These are phyloP conservation scores for Endothia cerciana DNA, from an alignment of 2,329 filamentous ascomycete species.

Conservation along the genomic window DNA sequence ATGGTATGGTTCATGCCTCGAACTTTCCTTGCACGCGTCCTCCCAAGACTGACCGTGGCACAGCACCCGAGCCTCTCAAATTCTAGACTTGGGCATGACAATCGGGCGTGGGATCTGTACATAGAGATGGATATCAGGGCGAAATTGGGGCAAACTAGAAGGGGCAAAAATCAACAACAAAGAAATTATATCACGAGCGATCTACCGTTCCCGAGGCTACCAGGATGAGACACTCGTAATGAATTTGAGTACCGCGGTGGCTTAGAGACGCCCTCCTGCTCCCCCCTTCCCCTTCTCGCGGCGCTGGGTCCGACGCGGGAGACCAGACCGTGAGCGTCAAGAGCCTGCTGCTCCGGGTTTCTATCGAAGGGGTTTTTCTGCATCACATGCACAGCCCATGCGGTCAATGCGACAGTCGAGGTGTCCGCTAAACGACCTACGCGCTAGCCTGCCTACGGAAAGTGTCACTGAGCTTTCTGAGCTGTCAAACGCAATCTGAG, in stretches of 20 bases:
- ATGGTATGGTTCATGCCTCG: slow-evolving; percentile 66
- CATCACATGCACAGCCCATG: background rate
- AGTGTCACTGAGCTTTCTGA: too few relatives aligned
- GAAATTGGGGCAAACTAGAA: slow-evolving; percentile 1
- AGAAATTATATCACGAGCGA: background rate
- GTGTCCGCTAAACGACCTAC: background rate
- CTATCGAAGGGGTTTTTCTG: background rate
- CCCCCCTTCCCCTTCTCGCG: background rate
- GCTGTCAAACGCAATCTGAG: too few relatives aligned
- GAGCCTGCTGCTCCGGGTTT: background rate
- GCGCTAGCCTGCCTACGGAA: background rate
- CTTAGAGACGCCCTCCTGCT: background rate
- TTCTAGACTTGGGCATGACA: slow-evolving; percentile 39
- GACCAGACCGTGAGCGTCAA: background rate
- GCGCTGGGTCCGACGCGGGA: background rate
- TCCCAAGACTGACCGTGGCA: slow-evolving; percentile 27
- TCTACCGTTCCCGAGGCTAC: background rate
- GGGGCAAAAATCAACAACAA: background rate
- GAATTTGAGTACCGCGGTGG: background rate
- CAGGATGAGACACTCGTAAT: background rate
- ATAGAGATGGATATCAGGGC: slow-evolving; percentile 33
- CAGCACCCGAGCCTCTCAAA: slow-evolving; percentile 57
- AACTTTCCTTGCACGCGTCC: background rate
- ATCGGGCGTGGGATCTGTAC: slow-evolving; percentile 38
- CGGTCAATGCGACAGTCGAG: background rate